Evolutionary conservation across 805 yeast genomes (phyloP), one percentile per base, ranked within the genome.

Genomic region (Wickerhamomyces chambardii): DNA sequence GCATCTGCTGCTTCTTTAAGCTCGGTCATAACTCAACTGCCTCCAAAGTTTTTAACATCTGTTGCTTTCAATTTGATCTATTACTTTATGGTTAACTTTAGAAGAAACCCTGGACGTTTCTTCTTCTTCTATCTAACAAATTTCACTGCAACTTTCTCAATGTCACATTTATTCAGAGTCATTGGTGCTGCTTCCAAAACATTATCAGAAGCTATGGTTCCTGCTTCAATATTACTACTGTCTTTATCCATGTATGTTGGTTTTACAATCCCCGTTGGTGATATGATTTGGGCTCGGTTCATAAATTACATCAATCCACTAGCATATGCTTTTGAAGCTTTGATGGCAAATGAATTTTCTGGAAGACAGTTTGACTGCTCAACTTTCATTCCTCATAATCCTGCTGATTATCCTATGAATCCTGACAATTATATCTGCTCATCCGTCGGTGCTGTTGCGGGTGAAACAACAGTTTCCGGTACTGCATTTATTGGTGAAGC

Each of bases 1-100:
- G 80, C 82, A 11, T 60, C 75, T 35, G 78, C 84, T 5, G 79
- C 78, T 46, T 81, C 84, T 0, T 46, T 78, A 30, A 78, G 83
- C 1, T 70, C 78, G 3, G 64, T 78, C 37, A 41, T 76, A n/a
- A 64, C 80, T 8, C 81, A 78, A 45, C 42, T 75, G 26, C 83
- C 82, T 5, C 50, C 64, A 32, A 73, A 74, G 47, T 29, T 72
- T 15, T 28, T 60, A 11, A 56, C 64, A 15, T 56, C 68, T 21
- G 41, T 73, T 28, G 51, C 58, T 4, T 75, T 77, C 61, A 67
- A 68, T 45, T 46, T 76, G 32, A 50, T 65, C 12, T 58, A 61
- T 38, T 77, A 75, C 53, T 77, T 75, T 50, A 56, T 77, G 68
- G 65, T 70, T 11, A 56, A 73, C 46, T 63, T 77, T 36, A 59